Evolutionary conservation across 2,329 filamentous ascomycete genomes (phyloP), one percentile per base, ranked within the genome.

Genomic region (Fusarium penzigii): DNA sequence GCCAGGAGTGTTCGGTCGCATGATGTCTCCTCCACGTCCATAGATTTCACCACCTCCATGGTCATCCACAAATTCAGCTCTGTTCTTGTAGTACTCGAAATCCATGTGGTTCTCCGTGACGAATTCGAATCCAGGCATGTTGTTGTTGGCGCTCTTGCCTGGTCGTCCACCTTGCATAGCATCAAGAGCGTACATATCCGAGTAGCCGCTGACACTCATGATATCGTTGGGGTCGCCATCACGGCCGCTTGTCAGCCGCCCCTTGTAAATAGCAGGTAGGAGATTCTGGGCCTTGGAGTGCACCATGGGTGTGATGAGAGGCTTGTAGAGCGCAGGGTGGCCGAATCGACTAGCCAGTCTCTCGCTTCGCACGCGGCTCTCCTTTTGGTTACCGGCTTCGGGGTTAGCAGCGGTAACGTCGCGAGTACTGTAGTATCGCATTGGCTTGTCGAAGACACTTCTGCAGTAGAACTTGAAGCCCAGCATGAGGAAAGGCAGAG

Each of bases 281-380:
- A 94, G 81, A 53, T 94, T 92, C 65, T 94, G 90, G 3, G 91
- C 90, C 72, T 89, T 96, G 48, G 90, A 88, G 64, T 95, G 88
- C 4, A 97, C 93, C 92, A 97, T 97, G 3, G 93, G 93, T 0
- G 92, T 96, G 63, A 93, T 92, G 17, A 97, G 80, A 4, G 89
- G 88, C 70, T 89, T 89, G 76, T 94, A 96, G 14, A 97, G 79
- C 5, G 90, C 92, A 1, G 93, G 94, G 68, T 99, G 91, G 2
- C 92, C 92, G 68, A 97, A 99, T 25, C 89, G 83, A 20, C 85
- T 85, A 53, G 83, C 88, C 49, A 92, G 82, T 64, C 83, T 88
- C 70, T 88, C 92, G 67, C 73, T 86, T 64, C 81, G 83, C 68
- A 77, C 68, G 14, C 77, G 76, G 46, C 75, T 73, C 48, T 82